Evolutionary conservation across 768 basidiomycete genomes (phyloP), one percentile per base, ranked within the genome.

Genomic region (Lactifluus rugatus): DNA sequence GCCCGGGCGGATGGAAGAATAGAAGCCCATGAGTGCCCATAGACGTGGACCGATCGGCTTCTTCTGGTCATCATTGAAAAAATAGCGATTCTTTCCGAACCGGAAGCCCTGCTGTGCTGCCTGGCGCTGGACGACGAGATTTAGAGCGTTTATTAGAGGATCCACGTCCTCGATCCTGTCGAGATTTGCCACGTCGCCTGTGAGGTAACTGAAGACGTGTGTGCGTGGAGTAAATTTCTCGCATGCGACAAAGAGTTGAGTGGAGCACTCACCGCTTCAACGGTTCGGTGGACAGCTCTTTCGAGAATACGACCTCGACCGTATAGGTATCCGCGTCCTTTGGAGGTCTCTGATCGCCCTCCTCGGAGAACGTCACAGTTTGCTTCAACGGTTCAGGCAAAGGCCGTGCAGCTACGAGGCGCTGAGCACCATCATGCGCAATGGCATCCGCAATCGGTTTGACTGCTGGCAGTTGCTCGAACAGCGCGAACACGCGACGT

Each of bases 51-150:
- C 71, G 13, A 80, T 67, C 0, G 61, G 62, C 42, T 63, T 39
- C 17, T 62, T 53, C 1, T 64, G 54, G 0, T 55, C 55, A 7
- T 68, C 57, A 5, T 67, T 67, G 72, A 85, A 85, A 71, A 87
- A 88, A 68, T 81, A 87, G 13, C 81, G 76, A 60, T 84, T 83
- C 52, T 79, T 72, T 1, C 85, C 84, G 11, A 86, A 81, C 66
- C 81, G 77, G n/a, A 82, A 74, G 8, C 81, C 84, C 1, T 75
- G 71, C 32, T 77, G 71, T 64, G 77, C 75, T 14, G 83, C 77
- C 62, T 78, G 74, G 49, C 82, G 75, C 48, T 81, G 78, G 5
- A 87, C 69, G 51, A 87, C 73, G 23, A 88, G 70, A 65, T 89
- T 87, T 48, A 87, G 66, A 3, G 84, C 84, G 9, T 85, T 76